These are phyloP conservation scores for Blastocystis sp. DNA, from an alignment of 352 stramenopile genomes.

Conservation along the genomic window DNA sequence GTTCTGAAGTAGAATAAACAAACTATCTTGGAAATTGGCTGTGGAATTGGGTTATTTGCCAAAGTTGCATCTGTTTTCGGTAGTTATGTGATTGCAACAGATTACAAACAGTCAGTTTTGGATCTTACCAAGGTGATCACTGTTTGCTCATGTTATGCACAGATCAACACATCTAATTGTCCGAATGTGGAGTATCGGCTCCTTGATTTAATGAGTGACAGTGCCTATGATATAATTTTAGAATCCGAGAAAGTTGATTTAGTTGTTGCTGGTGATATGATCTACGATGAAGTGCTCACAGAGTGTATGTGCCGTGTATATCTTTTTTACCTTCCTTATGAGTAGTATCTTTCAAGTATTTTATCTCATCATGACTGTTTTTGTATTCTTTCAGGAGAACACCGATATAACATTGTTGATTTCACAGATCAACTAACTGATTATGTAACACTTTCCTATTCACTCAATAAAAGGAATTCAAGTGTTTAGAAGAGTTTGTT, in stretches of 20 bases:
- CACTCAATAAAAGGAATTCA: constrained; percentile 24
- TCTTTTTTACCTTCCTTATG: neutral
- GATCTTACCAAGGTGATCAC: neutral
- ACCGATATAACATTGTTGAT: constrained; percentile 26
- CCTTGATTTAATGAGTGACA: constrained; percentile 1
- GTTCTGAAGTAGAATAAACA: neutral
- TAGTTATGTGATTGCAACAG: neutral
- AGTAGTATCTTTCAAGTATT: constrained; percentile 4
- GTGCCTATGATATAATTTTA: neutral
- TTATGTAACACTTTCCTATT: neutral
- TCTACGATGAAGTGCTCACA: constrained; percentile 58
- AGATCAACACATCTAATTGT: neutral
- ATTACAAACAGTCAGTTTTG: constrained; percentile 27
- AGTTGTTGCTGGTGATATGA: constrained; percentile 37
- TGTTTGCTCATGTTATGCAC: neutral
- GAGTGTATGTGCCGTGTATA: neutral
- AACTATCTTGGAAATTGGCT: constrained; percentile 1
- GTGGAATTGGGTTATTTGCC: constrained; percentile 10
- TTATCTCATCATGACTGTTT: neutral
- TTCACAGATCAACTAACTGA: neutral
- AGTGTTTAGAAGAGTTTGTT: constrained; percentile 29
- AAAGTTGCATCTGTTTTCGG: neutral
- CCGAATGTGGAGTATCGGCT: neutral
- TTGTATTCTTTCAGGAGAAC: constrained; percentile 21
- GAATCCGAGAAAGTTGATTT: neutral